phyloP scores from a whole-genome alignment of 148 eudicot genomes.

The Chenopodium formosanum region DNA sequence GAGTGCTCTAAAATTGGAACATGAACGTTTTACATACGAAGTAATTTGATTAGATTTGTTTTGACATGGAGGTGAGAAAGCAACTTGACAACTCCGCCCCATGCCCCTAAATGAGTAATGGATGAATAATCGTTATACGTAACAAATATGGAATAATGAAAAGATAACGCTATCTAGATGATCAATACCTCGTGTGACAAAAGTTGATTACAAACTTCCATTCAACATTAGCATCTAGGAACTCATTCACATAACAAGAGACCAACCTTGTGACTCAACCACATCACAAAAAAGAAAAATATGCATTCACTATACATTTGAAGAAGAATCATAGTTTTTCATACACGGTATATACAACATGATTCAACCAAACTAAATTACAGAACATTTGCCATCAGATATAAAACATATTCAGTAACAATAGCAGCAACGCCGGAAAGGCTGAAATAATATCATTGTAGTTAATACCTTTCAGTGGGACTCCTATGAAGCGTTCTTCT shows the following conservation, averaged over 20 bases:
- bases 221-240: not conserved
- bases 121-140: not conserved
- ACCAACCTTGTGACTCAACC: not conserved
- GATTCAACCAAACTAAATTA: not conserved
- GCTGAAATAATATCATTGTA: not conserved
- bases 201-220: not conserved
- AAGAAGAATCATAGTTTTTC: not conserved
- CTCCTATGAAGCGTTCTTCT: constrained; percentile 37
- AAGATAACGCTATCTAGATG: not conserved
- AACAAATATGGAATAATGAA: not conserved
- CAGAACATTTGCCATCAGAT: not conserved
- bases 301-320: not conserved
- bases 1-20: too few species aligned
- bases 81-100: not conserved
- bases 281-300: not conserved
- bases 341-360: not conserved
- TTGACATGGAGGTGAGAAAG: not conserved
- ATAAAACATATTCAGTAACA: not conserved
- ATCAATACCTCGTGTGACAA: not conserved
- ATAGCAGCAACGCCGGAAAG: not conserved
- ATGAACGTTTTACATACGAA: not conserved
- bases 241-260: not conserved
- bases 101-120: not conserved
- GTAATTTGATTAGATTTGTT: not conserved
- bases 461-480: not conserved